Conservation (phyloP, 2,329 filamentous ascomycete genomes). For the Diplodia scrobiculata region DNA sequence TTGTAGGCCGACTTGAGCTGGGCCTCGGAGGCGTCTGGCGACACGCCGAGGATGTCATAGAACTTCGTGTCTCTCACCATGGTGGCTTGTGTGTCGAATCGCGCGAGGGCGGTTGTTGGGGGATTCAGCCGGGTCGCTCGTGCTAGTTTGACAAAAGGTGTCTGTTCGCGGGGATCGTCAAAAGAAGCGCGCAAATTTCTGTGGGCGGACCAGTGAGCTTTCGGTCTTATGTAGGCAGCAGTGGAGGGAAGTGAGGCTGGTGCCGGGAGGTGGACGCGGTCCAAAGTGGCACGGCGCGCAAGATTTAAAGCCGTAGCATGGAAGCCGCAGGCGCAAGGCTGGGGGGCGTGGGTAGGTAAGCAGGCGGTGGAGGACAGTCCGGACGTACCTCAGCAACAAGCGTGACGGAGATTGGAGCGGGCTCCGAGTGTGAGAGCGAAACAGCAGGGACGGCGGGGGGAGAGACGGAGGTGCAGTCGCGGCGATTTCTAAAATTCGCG, state of each 20-base stretch:
- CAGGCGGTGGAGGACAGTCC: constrained; percentile 5
- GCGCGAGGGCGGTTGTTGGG: constrained; percentile 17
- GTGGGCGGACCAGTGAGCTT: constrained; percentile 10
- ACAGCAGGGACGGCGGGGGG: background rate
- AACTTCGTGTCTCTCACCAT: constrained; percentile 81
- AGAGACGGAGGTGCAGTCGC: constrained; percentile 18
- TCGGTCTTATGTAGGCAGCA: background rate
- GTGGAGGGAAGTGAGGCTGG: constrained; percentile 8
- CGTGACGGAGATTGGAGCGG: background rate
- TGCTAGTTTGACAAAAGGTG: constrained; percentile 3
- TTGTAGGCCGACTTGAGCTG: constrained; percentile 93
- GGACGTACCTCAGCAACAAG: constrained; percentile 12
- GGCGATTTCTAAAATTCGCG: constrained; percentile 24
- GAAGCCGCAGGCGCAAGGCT: constrained; percentile 22
- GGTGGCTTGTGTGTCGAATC: constrained; percentile 32
- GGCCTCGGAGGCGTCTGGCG: constrained; percentile 76
- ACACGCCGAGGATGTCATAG: constrained; percentile 77
- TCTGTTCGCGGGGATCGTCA: constrained; percentile 5
- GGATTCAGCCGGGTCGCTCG: constrained; percentile 7
- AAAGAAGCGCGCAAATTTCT: constrained; percentile 3
- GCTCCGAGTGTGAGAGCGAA: background rate
- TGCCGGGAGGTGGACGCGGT: background rate
- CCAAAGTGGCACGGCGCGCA: constrained; percentile 20
- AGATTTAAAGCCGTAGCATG: constrained; percentile 7
- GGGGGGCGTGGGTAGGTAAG: constrained; percentile 8